A percentile compares a stretch with the other conserved stretches of the same genome.
Evolutionary conservation across 768 basidiomycete species (phyloP).

Genomic region (Pleurotus eryngii): DNA sequence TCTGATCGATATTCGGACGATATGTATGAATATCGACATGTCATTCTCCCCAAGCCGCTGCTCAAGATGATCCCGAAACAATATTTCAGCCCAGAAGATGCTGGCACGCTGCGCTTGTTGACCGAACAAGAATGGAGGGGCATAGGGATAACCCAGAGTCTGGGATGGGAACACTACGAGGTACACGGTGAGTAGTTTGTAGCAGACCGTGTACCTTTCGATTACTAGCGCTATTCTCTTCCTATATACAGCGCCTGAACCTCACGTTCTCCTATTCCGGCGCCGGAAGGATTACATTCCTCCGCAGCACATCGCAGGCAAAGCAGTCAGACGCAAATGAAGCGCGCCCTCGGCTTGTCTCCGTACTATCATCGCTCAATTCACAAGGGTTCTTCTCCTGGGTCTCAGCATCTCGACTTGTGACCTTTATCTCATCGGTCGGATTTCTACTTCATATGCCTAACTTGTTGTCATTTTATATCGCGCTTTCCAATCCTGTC

Average conservation of each 20-base stretch:
- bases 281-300: constrained; percentile 67
- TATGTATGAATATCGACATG: constrained; percentile 92
- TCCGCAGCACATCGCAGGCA: constrained; percentile 42
- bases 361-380: background rate
- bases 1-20: constrained; percentile 93
- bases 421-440: no score
- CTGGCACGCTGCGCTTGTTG: constrained; percentile 78
- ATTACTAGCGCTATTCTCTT: background rate
- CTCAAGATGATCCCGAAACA: constrained; percentile 91
- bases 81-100: constrained; percentile 70
- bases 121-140: constrained; percentile 92
- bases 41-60: constrained; percentile 92
- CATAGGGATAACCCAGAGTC: constrained; percentile 92
- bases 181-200: constrained; percentile 70
- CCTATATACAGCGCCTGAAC: constrained; percentile 70
- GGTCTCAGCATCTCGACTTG: background rate
- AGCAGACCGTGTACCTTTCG: constrained; percentile 5
- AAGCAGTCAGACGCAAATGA: constrained; percentile 42
- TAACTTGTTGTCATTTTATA: background rate
- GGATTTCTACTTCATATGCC: no score
- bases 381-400: background rate
- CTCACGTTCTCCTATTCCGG: constrained; percentile 92
- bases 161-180: constrained; percentile 97
- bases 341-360: background rate
- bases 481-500: background rate